Evolutionary conservation across 805 yeast genomes (phyloP).

Genomic region (Hanseniaspora occidentalis): DNA sequence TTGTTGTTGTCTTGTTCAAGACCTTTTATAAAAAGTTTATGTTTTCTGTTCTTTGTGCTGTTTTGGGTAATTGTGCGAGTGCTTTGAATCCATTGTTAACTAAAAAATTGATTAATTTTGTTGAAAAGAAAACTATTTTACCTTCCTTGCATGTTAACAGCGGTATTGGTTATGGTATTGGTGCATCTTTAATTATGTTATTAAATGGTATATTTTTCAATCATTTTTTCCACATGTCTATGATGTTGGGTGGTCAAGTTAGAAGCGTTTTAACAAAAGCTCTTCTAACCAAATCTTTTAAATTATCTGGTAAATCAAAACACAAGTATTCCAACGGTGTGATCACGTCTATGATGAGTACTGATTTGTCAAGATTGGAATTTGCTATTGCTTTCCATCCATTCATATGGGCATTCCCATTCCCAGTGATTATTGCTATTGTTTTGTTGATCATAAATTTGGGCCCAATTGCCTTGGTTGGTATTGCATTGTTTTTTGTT

Average conservation of each 20-base stretch:
- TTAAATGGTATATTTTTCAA: conserved; percentile 31
- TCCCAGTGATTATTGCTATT: conserved; percentile 47
- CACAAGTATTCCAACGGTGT: conserved; percentile 44
- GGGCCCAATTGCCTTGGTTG: conserved; percentile 59
- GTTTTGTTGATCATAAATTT: conserved; percentile 51
- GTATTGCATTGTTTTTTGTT: conserved; percentile 41
- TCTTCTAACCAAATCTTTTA: conserved; percentile 49
- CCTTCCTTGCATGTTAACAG: conserved; percentile 26
- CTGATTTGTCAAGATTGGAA: conserved; percentile 68
- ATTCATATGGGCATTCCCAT: conserved; percentile 29
- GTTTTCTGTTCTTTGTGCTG: conserved; percentile 30
- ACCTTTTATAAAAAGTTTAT: conserved; percentile 39
- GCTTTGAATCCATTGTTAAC: conserved; percentile 45
- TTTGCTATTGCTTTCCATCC: conserved; percentile 53
- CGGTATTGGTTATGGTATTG: conserved; percentile 52
- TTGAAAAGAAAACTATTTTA: conserved; percentile 31
- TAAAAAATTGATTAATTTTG: conserved; percentile 41
- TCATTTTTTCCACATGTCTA: conserved; percentile 39
- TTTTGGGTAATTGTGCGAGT: conserved; percentile 29
- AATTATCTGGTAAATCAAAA: conserved; percentile 39
- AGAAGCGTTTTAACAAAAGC: conserved; percentile 57
- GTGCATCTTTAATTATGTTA: conserved; percentile 34
- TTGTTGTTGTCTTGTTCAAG: conserved; percentile 18
- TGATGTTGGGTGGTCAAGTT: conserved; percentile 52
- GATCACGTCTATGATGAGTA: conserved; percentile 60